These are phyloP conservation scores for Moricandia arvensis DNA, from an alignment of 345 rosid species.

Conservation along the genomic window DNA sequence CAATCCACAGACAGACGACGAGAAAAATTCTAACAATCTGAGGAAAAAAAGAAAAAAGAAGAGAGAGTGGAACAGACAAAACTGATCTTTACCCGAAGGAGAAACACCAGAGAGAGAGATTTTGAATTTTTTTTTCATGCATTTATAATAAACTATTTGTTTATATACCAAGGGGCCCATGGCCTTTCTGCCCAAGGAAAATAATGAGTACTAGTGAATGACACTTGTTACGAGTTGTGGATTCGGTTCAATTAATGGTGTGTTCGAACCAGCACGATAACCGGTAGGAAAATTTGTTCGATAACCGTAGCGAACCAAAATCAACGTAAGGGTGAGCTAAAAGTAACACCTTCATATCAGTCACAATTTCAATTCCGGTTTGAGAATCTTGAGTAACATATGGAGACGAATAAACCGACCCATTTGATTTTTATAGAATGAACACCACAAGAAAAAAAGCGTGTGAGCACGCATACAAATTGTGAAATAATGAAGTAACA, in stretches of 20 bases:
- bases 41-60: neutral
- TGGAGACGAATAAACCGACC: neutral
- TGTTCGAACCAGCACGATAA: neutral
- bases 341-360: neutral
- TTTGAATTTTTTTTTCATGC: conserved; percentile 36
- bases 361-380: neutral
- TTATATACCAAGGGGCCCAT: neutral
- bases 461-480: neutral
- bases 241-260: neutral
- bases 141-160: conserved; percentile 8
- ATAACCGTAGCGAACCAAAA: neutral
- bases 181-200: conserved; percentile 5
- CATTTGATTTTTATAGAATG: neutral
- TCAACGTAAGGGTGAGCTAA: neutral
- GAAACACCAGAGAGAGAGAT: conserved; percentile 29
- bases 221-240: neutral
- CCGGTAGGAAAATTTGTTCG: neutral
- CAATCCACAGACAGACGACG: neutral
- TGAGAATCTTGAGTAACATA: conserved; percentile 9
- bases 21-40: conserved; percentile 12
- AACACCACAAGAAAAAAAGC: neutral
- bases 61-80: neutral
- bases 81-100: conserved; percentile 35
- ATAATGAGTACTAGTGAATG: neutral
- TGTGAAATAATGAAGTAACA: neutral